Evolutionary conservation across 164 flowering plant species (phyloP).

Genomic region (Macadamia tetraphylla): DNA sequence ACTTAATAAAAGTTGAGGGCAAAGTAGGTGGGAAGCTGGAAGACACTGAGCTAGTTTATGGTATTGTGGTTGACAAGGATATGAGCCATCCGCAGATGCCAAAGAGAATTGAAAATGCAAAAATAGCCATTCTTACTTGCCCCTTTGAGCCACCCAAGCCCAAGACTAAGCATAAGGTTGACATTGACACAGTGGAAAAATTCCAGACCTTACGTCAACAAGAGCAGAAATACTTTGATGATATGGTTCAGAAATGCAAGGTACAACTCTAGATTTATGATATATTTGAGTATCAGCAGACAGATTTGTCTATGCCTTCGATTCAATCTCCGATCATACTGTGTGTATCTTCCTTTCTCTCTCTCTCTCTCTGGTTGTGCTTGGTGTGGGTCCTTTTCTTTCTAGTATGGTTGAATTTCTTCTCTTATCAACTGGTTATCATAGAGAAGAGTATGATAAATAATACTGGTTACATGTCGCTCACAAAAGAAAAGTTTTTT

Average conservation of each 20-base stretch:
- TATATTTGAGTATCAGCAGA: no score
- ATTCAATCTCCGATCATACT: no score
- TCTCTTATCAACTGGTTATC: no score
- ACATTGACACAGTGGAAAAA: conserved; percentile 93
- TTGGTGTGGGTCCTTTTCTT: no score
- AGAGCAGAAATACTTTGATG: conserved; percentile 94
- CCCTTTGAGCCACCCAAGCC: conserved; percentile 99
- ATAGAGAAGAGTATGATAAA: no score
- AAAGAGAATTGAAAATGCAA: conserved; percentile 82
- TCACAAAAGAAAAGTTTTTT: no score
- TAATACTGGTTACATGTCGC: no score
- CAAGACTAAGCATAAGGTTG: conserved; percentile 99
- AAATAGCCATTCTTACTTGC: conserved; percentile 94
- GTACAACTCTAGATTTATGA: conserved; percentile 21
- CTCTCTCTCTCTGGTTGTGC: no score
- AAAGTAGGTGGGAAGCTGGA: conserved; percentile 97
- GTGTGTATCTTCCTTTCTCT: no score
- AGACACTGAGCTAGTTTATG: conserved; percentile 89
- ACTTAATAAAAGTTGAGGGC: conserved; percentile 92
- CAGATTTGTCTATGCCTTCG: no score
- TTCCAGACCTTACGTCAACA: conserved; percentile 84
- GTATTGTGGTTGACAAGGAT: conserved; percentile 93
- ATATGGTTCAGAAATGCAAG: conserved; percentile 98
- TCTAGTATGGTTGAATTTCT: no score
- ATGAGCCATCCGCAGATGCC: conserved; percentile 99